Conservation (phyloP, 305 asterid genomes). For the Rubia peregrina region DNA sequence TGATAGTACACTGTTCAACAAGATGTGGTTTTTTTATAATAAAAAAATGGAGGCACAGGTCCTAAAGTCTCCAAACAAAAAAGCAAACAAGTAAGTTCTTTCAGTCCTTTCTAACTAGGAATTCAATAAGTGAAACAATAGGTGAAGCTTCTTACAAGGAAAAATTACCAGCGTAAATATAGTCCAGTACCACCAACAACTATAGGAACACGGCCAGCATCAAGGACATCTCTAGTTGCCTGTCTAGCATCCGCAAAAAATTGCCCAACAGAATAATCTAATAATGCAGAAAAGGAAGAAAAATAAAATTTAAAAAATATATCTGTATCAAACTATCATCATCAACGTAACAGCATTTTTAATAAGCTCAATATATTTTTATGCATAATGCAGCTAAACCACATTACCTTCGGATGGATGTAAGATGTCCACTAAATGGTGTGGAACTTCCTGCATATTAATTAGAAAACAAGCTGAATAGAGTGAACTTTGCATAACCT, state of each 20-base stretch:
- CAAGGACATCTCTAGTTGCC: slow-evolving; percentile 59
- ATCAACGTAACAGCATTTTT: too few relatives aligned
- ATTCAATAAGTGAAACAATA: neutral
- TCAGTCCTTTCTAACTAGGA: neutral
- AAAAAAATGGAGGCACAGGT: neutral
- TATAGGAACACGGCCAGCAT: slow-evolving; percentile 73
- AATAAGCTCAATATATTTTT: neutral
- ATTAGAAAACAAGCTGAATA: neutral
- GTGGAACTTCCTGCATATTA: slow-evolving; percentile 68
- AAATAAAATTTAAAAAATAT: neutral
- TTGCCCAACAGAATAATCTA: slow-evolving; percentile 85
- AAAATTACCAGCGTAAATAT: slow-evolving; percentile 84
- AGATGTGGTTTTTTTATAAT: neutral
- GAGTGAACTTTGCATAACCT: neutral
- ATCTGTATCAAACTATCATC: neutral
- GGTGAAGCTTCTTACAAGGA: slow-evolving; percentile 8
- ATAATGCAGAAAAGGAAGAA: slow-evolving; percentile 19
- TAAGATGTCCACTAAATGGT: slow-evolving; percentile 85
- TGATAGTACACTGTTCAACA: neutral
- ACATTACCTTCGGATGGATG: slow-evolving; percentile 89
- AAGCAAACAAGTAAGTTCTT: neutral
- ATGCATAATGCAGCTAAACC: neutral
- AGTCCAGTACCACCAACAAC: slow-evolving; percentile 94
- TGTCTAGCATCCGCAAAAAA: slow-evolving; percentile 84
- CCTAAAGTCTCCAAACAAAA: neutral